Percentiles rank a stretch among this genome's conserved stretches.
Evolutionary conservation across 176 grass and related monocot species (phyloP).

Genomic region (Triticum urartu): DNA sequence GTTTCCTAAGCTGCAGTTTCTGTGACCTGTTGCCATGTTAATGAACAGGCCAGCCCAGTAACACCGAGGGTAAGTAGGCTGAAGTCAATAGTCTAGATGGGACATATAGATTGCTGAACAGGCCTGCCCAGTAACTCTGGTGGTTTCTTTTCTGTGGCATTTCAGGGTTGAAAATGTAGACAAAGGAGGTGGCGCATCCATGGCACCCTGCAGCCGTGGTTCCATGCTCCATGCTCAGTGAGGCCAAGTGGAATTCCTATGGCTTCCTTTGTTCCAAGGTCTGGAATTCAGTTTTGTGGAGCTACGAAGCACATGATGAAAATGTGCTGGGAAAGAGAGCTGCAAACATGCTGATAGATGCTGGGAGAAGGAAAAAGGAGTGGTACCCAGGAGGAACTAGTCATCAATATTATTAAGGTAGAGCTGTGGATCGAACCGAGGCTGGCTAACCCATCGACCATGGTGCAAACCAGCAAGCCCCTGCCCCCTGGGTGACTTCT

Average conservation of each 20-base stretch:
- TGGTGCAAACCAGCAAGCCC: background rate
- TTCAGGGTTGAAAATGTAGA: background rate
- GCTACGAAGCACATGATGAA: slow-evolving; percentile 30
- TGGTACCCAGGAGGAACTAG: background rate
- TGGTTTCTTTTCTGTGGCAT: background rate
- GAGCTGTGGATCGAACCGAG: background rate
- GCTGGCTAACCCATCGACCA: background rate
- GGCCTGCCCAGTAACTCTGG: background rate
- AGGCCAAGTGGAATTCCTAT: background rate
- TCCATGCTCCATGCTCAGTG: background rate
- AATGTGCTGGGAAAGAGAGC: slow-evolving; percentile 39
- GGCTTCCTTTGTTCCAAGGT: background rate
- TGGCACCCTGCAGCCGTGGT: background rate
- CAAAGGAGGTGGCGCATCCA: background rate
- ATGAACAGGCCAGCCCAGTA: background rate
- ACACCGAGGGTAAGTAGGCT: background rate
- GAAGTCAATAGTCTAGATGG: background rate
- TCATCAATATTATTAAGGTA: background rate
- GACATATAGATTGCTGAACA: background rate
- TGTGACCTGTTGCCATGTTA: background rate
- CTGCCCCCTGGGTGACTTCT: background rate
- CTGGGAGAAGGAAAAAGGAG: background rate
- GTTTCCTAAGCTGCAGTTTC: background rate
- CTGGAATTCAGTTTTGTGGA: slow-evolving; percentile 36
- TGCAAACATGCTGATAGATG: slow-evolving; percentile 35